Percentiles rank a stretch among this genome's conserved stretches.
Conservation (phyloP, 2,329 filamentous ascomycete species). For the Aureobasidium mangrovei region DNA sequence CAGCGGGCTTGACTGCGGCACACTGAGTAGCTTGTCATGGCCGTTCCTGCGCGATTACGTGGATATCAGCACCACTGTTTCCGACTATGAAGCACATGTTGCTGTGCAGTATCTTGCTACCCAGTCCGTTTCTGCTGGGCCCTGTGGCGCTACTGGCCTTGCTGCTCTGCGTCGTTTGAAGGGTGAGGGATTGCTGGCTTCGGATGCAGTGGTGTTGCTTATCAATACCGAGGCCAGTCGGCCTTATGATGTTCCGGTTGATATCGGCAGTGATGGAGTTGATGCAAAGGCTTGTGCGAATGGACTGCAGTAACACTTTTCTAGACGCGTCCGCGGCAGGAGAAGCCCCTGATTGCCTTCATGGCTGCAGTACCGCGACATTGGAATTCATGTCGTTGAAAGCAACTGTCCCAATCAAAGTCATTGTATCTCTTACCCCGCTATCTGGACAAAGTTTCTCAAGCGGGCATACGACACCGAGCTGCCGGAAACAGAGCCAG, state of each 20-base stretch:
- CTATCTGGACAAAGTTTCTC: background rate
- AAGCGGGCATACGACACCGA: background rate
- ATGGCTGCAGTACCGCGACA: slow-evolving; percentile 7
- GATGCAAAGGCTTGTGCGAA: background rate
- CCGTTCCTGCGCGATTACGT: slow-evolving; percentile 48
- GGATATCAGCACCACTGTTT: slow-evolving; percentile 52
- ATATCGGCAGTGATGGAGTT: background rate
- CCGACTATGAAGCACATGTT: slow-evolving; percentile 53
- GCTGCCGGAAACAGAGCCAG: background rate
- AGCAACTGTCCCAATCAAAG: too few relatives aligned
- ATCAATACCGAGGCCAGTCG: slow-evolving; percentile 58
- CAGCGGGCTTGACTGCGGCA: slow-evolving; percentile 65
- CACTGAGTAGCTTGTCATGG: slow-evolving; percentile 58
- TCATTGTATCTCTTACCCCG: too few relatives aligned
- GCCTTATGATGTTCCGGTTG: slow-evolving; percentile 36
- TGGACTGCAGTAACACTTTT: background rate
- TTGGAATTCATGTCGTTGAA: background rate
- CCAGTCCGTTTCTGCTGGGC: slow-evolving; percentile 45
- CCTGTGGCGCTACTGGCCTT: slow-evolving; percentile 54
- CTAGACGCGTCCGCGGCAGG: background rate
- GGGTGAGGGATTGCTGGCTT: slow-evolving; percentile 30
- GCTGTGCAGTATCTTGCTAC: slow-evolving; percentile 47
- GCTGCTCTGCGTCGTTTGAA: slow-evolving; percentile 48
- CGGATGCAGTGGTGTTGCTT: slow-evolving; percentile 52
- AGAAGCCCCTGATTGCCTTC: background rate